Base-by-base conservation (phyloP, 2,329 filamentous ascomycete species). In the Epichloe baconii region DNA sequence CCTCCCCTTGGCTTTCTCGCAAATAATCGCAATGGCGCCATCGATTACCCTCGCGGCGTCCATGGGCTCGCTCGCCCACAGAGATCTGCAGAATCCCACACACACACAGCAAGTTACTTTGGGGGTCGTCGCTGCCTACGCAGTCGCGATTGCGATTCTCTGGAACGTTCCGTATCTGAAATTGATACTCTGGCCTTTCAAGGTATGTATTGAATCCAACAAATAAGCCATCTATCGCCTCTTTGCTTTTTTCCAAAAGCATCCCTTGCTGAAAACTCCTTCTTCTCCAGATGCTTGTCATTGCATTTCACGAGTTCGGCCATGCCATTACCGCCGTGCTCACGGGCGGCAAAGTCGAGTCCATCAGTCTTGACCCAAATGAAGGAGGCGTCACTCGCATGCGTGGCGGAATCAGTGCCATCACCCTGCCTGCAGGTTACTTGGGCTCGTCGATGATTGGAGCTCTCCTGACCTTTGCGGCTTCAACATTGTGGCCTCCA, bases 121-220 rank as follows among this genome's bases (percentile, higher is more conserved):
- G 26, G 84, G 83, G 8, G 71, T 88, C 41, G 86, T 89, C 58
- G 83, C 68, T 8, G 82, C 74, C 37, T 89, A 89, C 66, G 75
- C 85, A 2, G 84, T 88, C 17, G 75, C 76, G 45, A 90, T 90
- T 56, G 85, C 84, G 4, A 72, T 90, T 42, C 71, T 90, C 3
- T 90, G 86, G 86, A 89, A 89, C 67, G 65, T 89, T 1, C 86
- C 86, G 1, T 88, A 87, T 64, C 68, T 90, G n/a, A 75, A 79
- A 51, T 84, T 80, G 74, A 74, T 83, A 1, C 69, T 90, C 37
- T 90, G 85, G 85, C 86, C 86, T 4, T 89, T 90, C 71, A 90
- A 90, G 71, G 82, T 85, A 38, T 35, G 15, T 10, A 23, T 26
- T 21, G 26, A 26, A 49, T 15, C 17, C 31, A 11, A 31, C 31